A percentile compares a stretch with the other conserved stretches of the same genome.
phyloP scores from a whole-genome alignment of 805 yeast species.

The Hanseniaspora vineae region DNA sequence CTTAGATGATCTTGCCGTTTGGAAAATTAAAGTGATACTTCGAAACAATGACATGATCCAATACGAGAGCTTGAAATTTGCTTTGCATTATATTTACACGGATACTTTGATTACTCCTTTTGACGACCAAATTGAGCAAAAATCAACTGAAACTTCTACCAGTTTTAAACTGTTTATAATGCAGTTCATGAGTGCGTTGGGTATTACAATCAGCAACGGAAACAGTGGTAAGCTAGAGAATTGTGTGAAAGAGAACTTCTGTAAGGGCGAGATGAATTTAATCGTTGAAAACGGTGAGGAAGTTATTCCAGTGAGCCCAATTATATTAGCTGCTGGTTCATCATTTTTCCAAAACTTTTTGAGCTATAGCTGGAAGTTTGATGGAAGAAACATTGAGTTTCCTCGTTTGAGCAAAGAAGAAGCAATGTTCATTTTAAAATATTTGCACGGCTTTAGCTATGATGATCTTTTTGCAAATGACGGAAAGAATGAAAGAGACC shows the following conservation, averaged over 20 bases:
- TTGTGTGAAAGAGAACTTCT: neutral
- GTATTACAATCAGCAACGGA: slow-evolving; percentile 3
- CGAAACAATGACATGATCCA: neutral
- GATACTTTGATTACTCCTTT: slow-evolving; percentile 10
- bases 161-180: neutral
- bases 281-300: slow-evolving; percentile 36
- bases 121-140: neutral
- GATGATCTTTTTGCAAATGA: slow-evolving; percentile 6
- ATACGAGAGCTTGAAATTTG: slow-evolving; percentile 2
- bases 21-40: slow-evolving; percentile 5
- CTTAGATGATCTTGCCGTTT: neutral
- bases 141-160: neutral
- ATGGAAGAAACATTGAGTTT: slow-evolving; percentile 26
- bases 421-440: slow-evolving; percentile 38
- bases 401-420: slow-evolving; percentile 28
- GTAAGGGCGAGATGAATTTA: slow-evolving; percentile 27
- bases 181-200: slow-evolving; percentile 1
- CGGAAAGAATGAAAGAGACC: neutral
- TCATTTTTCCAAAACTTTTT: slow-evolving; percentile 51
- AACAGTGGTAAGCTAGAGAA: slow-evolving; percentile 1
- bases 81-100: slow-evolving; percentile 16
- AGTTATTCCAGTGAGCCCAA: slow-evolving; percentile 31
- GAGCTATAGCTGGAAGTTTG: slow-evolving; percentile 38
- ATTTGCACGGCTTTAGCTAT: slow-evolving; percentile 38
- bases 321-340: slow-evolving; percentile 42